These are phyloP conservation scores for Andrographis paniculata DNA, from an alignment of 305 asterid species.

Conservation along the genomic window DNA sequence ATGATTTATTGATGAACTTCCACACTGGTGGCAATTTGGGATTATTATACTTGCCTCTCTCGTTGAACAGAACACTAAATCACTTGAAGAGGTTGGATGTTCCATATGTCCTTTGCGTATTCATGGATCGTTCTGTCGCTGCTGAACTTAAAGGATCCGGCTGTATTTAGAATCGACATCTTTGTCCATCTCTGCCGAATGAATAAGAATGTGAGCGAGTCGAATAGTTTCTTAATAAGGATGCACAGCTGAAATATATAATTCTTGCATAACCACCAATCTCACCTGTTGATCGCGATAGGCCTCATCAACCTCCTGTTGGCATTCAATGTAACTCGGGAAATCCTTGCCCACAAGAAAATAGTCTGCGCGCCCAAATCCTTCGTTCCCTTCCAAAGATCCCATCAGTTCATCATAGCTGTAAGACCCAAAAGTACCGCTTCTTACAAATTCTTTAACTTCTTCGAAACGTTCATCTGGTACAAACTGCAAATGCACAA, in stretches of 20 bases:
- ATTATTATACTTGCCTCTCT: neutral
- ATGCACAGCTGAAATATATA: neutral
- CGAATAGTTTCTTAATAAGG: neutral
- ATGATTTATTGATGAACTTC: no score
- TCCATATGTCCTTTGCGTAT: constrained; percentile 82
- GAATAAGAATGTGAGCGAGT: neutral
- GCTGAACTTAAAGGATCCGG: constrained; percentile 92
- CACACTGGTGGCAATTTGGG: neutral
- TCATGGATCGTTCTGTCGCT: constrained; percentile 84
- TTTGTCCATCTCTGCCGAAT: constrained; percentile 67
- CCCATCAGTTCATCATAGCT: constrained; percentile 61
- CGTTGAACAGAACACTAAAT: constrained; percentile 15
- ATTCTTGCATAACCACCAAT: neutral
- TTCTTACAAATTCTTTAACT: constrained; percentile 58
- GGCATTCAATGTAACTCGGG: constrained; percentile 90
- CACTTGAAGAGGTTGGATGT: constrained; percentile 44
- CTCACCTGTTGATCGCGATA: constrained; percentile 67
- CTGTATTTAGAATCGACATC: constrained; percentile 90
- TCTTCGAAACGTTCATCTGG: constrained; percentile 75
- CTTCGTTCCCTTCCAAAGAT: constrained; percentile 90
- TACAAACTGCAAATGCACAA: constrained; percentile 48
- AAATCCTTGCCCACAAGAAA: constrained; percentile 97
- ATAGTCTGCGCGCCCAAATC: constrained; percentile 81
- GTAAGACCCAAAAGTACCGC: constrained; percentile 68
- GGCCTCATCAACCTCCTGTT: constrained; percentile 81